Evolutionary conservation across 805 yeast species (phyloP).

Genomic region (Wickerhamiella vanderwaltii): DNA sequence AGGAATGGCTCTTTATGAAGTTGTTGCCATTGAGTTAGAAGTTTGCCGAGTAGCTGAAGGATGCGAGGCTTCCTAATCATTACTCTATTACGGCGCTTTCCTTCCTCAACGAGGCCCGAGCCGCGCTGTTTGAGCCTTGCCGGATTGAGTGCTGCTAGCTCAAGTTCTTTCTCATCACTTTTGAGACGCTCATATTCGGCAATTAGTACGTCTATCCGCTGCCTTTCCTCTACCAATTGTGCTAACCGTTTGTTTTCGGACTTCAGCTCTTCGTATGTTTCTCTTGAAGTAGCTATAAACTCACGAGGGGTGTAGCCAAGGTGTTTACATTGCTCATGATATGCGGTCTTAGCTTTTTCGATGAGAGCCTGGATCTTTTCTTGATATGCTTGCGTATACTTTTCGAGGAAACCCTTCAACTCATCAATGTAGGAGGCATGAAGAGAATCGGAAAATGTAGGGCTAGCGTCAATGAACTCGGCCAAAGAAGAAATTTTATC

Average conservation of each 20-base stretch:
- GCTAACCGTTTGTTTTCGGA: neutral
- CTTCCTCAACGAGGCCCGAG: constrained; percentile 4
- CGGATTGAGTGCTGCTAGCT: constrained; percentile 3
- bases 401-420: neutral
- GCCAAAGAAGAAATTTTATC: neutral
- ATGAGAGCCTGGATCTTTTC: neutral
- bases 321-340: neutral
- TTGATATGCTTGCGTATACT: neutral
- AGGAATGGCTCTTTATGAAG: neutral
- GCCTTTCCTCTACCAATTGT: neutral
- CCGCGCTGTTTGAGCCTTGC: constrained; percentile 6
- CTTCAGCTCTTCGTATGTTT: neutral
- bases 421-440: neutral
- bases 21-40: neutral
- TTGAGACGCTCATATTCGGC: neutral
- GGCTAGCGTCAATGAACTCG: neutral
- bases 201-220: neutral
- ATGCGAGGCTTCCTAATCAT: constrained; percentile 3
- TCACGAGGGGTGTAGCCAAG: neutral
- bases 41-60: neutral
- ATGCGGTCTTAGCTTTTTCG: neutral
- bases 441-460: neutral
- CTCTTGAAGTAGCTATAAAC: neutral
- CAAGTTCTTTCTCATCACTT: neutral
- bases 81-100: constrained; percentile 4